These are phyloP conservation scores for Colletotrichum agaves DNA, from an alignment of 2,329 filamentous ascomycete genomes.

Conservation along the genomic window DNA sequence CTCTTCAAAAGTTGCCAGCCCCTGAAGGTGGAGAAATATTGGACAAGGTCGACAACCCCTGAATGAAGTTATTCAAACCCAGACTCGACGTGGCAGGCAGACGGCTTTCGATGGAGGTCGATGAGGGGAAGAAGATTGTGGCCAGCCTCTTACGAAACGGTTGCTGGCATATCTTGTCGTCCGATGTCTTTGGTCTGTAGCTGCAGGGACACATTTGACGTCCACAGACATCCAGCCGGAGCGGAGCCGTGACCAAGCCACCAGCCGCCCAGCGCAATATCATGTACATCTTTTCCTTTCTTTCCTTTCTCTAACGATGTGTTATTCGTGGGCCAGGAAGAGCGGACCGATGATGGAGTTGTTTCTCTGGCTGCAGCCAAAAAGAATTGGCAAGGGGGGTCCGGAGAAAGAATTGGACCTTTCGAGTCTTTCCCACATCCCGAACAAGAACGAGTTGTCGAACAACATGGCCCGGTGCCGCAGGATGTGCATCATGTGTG, in stretches of 20 bases:
- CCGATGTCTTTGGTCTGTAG: slow-evolving; percentile 6
- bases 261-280: neutral
- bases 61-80: slow-evolving; percentile 40
- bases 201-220: slow-evolving; percentile 26
- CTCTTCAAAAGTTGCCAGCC: neutral
- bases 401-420: slow-evolving; percentile 1
- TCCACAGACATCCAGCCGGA: slow-evolving; percentile 10
- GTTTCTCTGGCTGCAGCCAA: slow-evolving; percentile 1
- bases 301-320: neutral
- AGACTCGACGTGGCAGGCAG: slow-evolving; percentile 50
- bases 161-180: slow-evolving; percentile 3
- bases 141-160: slow-evolving; percentile 13
- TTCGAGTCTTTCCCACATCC: neutral
- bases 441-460: neutral
- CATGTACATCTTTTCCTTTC: slow-evolving; percentile 6
- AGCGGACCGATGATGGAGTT: neutral
- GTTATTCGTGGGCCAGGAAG: neutral
- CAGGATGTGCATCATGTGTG: slow-evolving; percentile 4
- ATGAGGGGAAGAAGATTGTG: neutral
- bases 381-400: neutral
- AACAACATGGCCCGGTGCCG: neutral
- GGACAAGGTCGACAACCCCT: slow-evolving; percentile 4
- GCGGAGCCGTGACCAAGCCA: neutral
- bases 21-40: slow-evolving; percentile 25
- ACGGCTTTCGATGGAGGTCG: slow-evolving; percentile 34